phyloP scores from a whole-genome alignment of 2,329 filamentous ascomycete genomes.

The Lasiodiplodia theobromae region DNA sequence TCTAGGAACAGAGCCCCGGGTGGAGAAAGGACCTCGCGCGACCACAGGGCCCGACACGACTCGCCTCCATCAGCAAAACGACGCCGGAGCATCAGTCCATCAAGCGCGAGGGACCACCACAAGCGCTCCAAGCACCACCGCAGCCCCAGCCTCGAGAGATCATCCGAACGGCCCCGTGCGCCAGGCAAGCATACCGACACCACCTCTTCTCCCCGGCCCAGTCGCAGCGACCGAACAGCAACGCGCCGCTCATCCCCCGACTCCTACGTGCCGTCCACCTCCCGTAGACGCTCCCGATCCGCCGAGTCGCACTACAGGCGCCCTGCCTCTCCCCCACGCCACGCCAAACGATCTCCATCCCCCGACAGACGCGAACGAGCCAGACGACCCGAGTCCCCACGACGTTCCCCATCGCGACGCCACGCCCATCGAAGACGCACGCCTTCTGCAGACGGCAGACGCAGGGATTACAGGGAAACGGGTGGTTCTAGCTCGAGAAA shows the following conservation, averaged over 20 bases:
- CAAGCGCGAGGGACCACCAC: conserved; percentile 40
- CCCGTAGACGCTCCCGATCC: conserved; percentile 51
- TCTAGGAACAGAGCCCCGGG: conserved; percentile 45
- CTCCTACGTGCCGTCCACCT: conserved; percentile 42
- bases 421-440: conserved; percentile 37
- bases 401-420: conserved; percentile 41
- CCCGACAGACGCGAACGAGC: conserved; percentile 39
- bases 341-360: conserved; percentile 42
- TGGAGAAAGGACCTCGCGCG: conserved; percentile 44
- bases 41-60: conserved; percentile 44
- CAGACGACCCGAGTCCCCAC: conserved; percentile 40
- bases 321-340: conserved; percentile 39
- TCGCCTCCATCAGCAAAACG: conserved; percentile 49
- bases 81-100: conserved; percentile 47
- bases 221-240: conserved; percentile 41
- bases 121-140: conserved; percentile 44
- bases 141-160: conserved; percentile 46
- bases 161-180: conserved; percentile 43
- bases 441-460: conserved; percentile 38
- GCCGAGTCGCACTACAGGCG: conserved; percentile 47
- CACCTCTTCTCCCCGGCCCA: conserved; percentile 42
- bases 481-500: conserved; percentile 7
- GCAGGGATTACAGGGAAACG: conserved; percentile 20
- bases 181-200: conserved; percentile 40
- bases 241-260: conserved; percentile 46